A percentile compares a stretch with the other conserved stretches of the same genome.
Conservation (phyloP, 2,329 filamentous ascomycete species). For the Albifimbria verrucaria region DNA sequence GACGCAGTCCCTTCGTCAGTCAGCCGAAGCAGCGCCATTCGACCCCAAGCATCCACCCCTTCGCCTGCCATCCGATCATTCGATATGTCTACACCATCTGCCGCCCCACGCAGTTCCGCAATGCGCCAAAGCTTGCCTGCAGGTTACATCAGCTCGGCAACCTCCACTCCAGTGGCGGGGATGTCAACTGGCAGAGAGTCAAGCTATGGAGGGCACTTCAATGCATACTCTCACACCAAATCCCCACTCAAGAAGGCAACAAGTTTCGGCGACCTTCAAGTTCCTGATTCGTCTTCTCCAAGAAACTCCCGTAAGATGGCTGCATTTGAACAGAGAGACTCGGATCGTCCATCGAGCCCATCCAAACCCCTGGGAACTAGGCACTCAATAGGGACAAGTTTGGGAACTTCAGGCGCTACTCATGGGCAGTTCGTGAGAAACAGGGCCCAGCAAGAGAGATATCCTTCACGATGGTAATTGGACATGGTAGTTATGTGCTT, state of each 20-base stretch:
- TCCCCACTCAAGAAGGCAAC: slow-evolving; percentile 79
- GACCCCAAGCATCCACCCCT: slow-evolving; percentile 42
- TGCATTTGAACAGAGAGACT: slow-evolving; percentile 48
- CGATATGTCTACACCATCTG: slow-evolving; percentile 30
- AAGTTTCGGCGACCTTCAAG: slow-evolving; percentile 57
- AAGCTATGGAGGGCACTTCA: slow-evolving; percentile 68
- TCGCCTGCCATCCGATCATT: slow-evolving; percentile 24
- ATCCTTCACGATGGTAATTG: slow-evolving; percentile 30
- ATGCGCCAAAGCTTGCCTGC: slow-evolving; percentile 32
- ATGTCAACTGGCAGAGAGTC: slow-evolving; percentile 2
- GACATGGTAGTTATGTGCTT: slow-evolving; percentile 4
- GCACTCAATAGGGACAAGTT: slow-evolving; percentile 17
- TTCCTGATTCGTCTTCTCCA: slow-evolving; percentile 40
- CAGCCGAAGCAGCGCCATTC: slow-evolving; percentile 34
- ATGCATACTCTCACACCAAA: slow-evolving; percentile 74
- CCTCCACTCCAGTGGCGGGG: slow-evolving; percentile 18
- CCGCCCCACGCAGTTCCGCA: slow-evolving; percentile 23
- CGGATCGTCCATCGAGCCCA: slow-evolving; percentile 36
- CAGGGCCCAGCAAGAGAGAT: slow-evolving; percentile 37
- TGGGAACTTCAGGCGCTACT: slow-evolving; percentile 29
- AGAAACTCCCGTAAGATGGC: slow-evolving; percentile 62
- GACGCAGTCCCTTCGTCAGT: slow-evolving; percentile 42
- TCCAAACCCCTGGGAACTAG: slow-evolving; percentile 32
- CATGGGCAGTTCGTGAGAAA: slow-evolving; percentile 35
- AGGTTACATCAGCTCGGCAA: slow-evolving; percentile 24